Evolutionary conservation across 129 eudicot species (phyloP).

Genomic region (Pulicaria dysenterica): DNA sequence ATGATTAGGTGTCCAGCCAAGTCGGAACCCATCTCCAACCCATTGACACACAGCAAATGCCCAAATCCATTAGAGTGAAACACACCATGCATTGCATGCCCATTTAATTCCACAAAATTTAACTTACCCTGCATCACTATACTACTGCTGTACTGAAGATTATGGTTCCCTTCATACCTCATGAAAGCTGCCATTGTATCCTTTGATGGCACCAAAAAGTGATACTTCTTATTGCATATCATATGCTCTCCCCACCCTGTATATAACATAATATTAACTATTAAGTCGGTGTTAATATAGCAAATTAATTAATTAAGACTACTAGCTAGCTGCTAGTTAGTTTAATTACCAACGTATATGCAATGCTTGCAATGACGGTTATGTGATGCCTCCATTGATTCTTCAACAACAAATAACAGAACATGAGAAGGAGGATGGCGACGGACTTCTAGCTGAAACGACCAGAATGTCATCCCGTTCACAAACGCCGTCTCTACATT

Average conservation of each 20-base stretch:
- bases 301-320: too few species aligned
- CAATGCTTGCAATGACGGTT: conserved; percentile 82
- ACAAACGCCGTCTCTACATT: conserved; percentile 45
- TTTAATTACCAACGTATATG: conserved; percentile 66
- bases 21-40: conserved; percentile 79
- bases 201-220: conserved; percentile 89
- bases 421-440: conserved; percentile 67
- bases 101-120: conserved; percentile 71
- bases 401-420: conserved; percentile 81
- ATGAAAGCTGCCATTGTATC: conserved; percentile 62
- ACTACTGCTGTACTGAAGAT: not conserved
- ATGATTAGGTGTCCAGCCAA: conserved; percentile 77
- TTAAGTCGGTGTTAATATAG: too few species aligned
- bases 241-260: conserved; percentile 99
- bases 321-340: too few species aligned
- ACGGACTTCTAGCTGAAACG: conserved; percentile 86
- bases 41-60: conserved; percentile 94
- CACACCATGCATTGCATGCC: conserved; percentile 90
- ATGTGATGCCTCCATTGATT: conserved; percentile 58
- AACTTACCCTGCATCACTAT: conserved; percentile 60
- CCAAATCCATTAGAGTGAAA: conserved; percentile 99
- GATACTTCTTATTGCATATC: conserved; percentile 94
- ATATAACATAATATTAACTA: conserved; percentile 15
- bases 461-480: conserved; percentile 71
- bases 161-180: conserved; percentile 44